Evolutionary conservation across 2,329 filamentous ascomycete species (phyloP).

Genomic region (Chaetomiaceae sp.): DNA sequence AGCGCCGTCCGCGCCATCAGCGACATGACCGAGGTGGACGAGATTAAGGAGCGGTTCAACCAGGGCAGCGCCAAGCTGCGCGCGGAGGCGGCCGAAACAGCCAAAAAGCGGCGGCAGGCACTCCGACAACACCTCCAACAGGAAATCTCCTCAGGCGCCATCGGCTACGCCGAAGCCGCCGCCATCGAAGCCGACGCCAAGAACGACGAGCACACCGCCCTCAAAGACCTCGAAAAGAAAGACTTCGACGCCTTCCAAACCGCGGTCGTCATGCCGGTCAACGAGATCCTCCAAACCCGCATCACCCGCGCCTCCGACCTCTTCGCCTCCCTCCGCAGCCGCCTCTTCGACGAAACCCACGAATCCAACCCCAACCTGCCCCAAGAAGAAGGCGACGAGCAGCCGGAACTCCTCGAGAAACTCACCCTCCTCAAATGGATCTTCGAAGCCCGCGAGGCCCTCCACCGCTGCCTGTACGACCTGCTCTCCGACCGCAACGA

Average conservation of each 20-base stretch:
- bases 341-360: constrained; percentile 66
- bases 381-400: constrained; percentile 91
- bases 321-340: constrained; percentile 68
- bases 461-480: constrained; percentile 81
- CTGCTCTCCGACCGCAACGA: constrained; percentile 79
- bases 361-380: constrained; percentile 69
- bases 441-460: constrained; percentile 83
- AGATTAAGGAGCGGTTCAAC: constrained; percentile 58
- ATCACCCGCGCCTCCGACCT: constrained; percentile 67
- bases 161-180: constrained; percentile 77
- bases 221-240: constrained; percentile 67
- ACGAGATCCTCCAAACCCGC: constrained; percentile 69
- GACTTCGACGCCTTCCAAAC: constrained; percentile 83
- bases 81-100: constrained; percentile 47
- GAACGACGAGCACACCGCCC: constrained; percentile 60
- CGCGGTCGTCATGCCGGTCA: constrained; percentile 75
- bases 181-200: constrained; percentile 72
- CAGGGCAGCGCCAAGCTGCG: constrained; percentile 52
- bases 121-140: constrained; percentile 70
- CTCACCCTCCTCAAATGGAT: constrained; percentile 94
- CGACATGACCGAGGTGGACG: constrained; percentile 65
- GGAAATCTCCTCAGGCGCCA: constrained; percentile 69
- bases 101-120: constrained; percentile 50
- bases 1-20: constrained; percentile 66
- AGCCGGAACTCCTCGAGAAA: constrained; percentile 89